phyloP scores from a whole-genome alignment of 345 rosid species.

The Lumnitzera littorea region DNA sequence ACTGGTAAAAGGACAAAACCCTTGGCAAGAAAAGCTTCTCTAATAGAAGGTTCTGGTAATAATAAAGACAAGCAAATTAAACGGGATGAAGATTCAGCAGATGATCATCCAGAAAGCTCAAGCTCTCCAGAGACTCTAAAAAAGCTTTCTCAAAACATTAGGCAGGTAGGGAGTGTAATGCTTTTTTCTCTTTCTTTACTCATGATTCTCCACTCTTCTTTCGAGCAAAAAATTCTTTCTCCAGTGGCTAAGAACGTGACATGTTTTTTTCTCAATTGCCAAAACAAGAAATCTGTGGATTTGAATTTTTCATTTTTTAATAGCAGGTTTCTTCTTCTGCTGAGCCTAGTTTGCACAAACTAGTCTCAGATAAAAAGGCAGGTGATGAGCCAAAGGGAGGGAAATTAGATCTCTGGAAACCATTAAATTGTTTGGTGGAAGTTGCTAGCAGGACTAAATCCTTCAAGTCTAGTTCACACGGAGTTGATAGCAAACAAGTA shows the following conservation, averaged over 20 bases:
- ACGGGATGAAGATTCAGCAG: slow-evolving; percentile 49
- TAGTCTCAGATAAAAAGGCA: slow-evolving; percentile 29
- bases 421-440: slow-evolving; percentile 88
- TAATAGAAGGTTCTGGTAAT: slow-evolving; percentile 38
- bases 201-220: background rate
- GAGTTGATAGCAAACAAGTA: slow-evolving; percentile 29
- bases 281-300: background rate
- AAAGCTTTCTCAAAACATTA: slow-evolving; percentile 43
- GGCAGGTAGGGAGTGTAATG: slow-evolving; percentile 46
- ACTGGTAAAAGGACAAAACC: slow-evolving; percentile 74
- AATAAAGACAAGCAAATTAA: slow-evolving; percentile 36
- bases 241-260: background rate
- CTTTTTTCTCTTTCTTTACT: slow-evolving; percentile 6
- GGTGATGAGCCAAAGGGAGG: slow-evolving; percentile 49
- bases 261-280: too few species aligned
- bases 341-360: slow-evolving; percentile 34
- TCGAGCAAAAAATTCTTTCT: background rate
- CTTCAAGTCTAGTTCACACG: slow-evolving; percentile 53
- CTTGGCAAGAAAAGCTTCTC: slow-evolving; percentile 42
- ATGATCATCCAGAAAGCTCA: slow-evolving; percentile 42
- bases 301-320: too few species aligned
- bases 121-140: slow-evolving; percentile 69
- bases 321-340: slow-evolving; percentile 49
- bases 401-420: slow-evolving; percentile 79
- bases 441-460: slow-evolving; percentile 85